phyloP scores from a whole-genome alignment of 2,329 filamentous ascomycete genomes.

The Arthroderma uncinatum region DNA sequence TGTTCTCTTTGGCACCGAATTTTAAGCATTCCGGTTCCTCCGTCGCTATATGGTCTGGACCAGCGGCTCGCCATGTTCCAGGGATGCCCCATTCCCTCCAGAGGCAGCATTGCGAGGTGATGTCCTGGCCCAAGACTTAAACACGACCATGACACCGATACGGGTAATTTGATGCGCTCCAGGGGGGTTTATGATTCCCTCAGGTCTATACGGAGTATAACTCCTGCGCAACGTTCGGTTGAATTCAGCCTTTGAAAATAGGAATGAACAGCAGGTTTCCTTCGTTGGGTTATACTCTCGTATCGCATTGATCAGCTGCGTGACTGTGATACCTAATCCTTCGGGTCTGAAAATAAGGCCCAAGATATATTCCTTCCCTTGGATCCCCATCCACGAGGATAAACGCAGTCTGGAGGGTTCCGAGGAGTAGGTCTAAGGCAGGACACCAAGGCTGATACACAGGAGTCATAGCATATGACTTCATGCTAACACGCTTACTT shows the following conservation, averaged over 20 bases:
- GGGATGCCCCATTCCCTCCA: neutral
- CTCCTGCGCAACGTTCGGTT: neutral
- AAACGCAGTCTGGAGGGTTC: neutral
- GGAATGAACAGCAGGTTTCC: neutral
- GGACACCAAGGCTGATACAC: slow-evolving; percentile 1
- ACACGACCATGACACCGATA: neutral
- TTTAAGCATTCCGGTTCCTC: neutral
- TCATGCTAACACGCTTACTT: neutral
- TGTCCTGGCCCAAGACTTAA: neutral
- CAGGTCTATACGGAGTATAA: neutral
- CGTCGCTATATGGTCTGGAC: neutral
- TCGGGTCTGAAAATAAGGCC: neutral
- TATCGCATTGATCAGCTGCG: neutral
- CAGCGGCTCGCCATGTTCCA: neutral
- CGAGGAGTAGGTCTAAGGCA: neutral
- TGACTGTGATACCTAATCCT: neutral
- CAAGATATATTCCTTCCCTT: neutral
- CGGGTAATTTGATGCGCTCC: neutral
- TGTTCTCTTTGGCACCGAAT: no score
- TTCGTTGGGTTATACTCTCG: neutral
- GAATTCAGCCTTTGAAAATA: neutral
- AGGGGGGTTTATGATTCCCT: neutral
- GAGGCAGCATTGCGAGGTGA: neutral
- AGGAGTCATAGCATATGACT: neutral
- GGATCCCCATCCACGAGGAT: neutral